A percentile compares a stretch with the other conserved stretches of the same genome.
Evolutionary conservation across 1,284 basidiomycete species (phyloP).

Genomic region (Sphaerobolus stellatus): DNA sequence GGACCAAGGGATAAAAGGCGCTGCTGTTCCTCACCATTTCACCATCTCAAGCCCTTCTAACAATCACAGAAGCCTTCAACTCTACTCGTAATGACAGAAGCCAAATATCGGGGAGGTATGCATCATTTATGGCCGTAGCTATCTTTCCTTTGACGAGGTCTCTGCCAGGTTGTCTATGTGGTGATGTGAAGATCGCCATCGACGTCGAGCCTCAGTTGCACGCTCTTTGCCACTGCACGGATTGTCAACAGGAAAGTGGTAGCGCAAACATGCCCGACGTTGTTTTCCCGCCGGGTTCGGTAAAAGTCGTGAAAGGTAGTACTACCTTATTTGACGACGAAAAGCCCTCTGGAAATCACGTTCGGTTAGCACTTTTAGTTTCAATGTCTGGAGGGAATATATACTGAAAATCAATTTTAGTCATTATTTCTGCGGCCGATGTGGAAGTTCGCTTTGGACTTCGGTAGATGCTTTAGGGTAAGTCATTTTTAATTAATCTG

Average conservation of each 20-base stretch:
- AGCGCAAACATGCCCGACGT: background rate
- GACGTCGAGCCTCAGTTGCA: background rate
- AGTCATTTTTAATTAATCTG: background rate
- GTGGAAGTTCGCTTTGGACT: background rate
- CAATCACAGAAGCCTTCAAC: too few species aligned
- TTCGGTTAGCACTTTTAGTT: background rate
- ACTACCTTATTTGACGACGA: background rate
- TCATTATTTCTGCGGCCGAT: background rate
- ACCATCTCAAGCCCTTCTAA: too few species aligned
- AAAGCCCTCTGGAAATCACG: background rate
- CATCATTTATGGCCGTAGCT: too few species aligned
- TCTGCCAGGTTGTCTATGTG: background rate
- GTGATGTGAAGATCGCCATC: background rate
- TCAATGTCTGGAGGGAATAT: background rate
- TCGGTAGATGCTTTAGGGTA: background rate
- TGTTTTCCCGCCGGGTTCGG: background rate
- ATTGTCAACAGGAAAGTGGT: conserved; percentile 1
- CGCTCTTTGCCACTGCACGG: background rate
- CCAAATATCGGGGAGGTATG: too few species aligned
- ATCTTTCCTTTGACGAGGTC: too few species aligned
- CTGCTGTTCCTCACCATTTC: too few species aligned
- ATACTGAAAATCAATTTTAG: background rate
- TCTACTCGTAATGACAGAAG: too few species aligned
- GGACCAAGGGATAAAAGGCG: too few species aligned
- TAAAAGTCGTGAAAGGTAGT: background rate